A percentile compares a stretch with the other conserved stretches of the same genome.
Evolutionary conservation across 139 green algal species (phyloP).

Genomic region (Haematococcus lacustris): DNA sequence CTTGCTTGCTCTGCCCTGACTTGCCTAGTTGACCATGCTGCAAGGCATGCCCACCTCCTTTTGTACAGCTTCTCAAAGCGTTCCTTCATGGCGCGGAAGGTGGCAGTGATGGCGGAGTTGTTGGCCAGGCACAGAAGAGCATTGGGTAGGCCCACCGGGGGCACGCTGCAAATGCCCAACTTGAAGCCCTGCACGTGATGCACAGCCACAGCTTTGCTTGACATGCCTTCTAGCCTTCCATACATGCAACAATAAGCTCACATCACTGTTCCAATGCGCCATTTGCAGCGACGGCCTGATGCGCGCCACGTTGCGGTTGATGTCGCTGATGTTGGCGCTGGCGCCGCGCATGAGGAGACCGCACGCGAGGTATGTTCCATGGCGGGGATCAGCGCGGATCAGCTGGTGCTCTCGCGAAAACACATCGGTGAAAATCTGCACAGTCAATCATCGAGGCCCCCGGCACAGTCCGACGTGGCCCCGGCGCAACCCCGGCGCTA

Average conservation of each 20-base stretch:
- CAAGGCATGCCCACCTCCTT: conserved; percentile 11
- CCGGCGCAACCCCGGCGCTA: too few species aligned
- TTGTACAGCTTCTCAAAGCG: conserved; percentile 55
- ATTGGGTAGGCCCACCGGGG: conserved; percentile 56
- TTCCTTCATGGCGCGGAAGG: conserved; percentile 47
- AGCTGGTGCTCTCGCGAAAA: conserved; percentile 59
- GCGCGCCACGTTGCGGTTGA: conserved; percentile 56
- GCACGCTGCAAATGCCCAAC: conserved; percentile 57
- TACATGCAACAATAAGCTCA: too few species aligned
- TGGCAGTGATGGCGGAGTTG: conserved; percentile 62
- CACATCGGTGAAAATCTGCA: conserved; percentile 61
- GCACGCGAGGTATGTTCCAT: conserved; percentile 62
- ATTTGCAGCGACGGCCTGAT: conserved; percentile 53
- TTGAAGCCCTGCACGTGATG: conserved; percentile 70
- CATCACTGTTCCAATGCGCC: conserved; percentile 72
- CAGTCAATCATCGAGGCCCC: neutral
- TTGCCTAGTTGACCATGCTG: too few species aligned
- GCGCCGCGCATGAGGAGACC: conserved; percentile 58
- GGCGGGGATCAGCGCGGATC: conserved; percentile 46
- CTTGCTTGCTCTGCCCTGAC: too few species aligned
- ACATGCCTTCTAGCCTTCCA: too few species aligned
- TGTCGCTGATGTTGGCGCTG: conserved; percentile 47
- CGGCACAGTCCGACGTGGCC: too few species aligned
- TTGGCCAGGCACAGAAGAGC: conserved; percentile 66
- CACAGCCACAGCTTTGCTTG: too few species aligned